Percentiles rank a stretch among this genome's conserved stretches.
Conservation (phyloP, 345 rosid species). For the Capsella bursapastoris region DNA sequence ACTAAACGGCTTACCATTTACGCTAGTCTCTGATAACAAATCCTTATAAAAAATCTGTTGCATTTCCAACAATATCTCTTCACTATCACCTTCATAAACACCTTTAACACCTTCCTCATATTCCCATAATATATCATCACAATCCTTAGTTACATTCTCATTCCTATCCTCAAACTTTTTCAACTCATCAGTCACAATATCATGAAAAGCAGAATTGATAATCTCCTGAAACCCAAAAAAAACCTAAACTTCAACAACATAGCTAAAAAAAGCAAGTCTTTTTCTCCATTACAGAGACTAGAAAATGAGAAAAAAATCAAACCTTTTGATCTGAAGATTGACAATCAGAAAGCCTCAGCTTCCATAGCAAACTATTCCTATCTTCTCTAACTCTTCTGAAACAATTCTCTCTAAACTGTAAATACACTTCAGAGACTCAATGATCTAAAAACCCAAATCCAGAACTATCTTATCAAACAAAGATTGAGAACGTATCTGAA, state of each 20-base stretch:
- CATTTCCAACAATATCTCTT: slow-evolving; percentile 88
- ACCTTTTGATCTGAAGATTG: slow-evolving; percentile 62
- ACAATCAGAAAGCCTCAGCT: slow-evolving; percentile 61
- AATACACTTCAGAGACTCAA: too few relatives aligned
- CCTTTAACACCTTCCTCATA: slow-evolving; percentile 73
- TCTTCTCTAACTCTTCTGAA: slow-evolving; percentile 76
- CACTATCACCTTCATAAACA: slow-evolving; percentile 74
- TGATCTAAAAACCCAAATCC: too few relatives aligned
- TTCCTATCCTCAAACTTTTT: slow-evolving; percentile 54
- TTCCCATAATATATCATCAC: slow-evolving; percentile 77
- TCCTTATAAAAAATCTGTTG: slow-evolving; percentile 87
- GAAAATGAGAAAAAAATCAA: not conserved
- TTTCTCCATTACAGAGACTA: not conserved
- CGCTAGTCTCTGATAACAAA: slow-evolving; percentile 47
- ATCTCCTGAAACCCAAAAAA: slow-evolving; percentile 54
- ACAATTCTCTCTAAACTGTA: slow-evolving; percentile 66
- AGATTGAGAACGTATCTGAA: too few relatives aligned
- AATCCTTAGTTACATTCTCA: slow-evolving; percentile 24
- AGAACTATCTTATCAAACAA: too few relatives aligned
- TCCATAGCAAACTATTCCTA: slow-evolving; percentile 77
- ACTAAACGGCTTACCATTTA: slow-evolving; percentile 45
- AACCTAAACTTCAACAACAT: not conserved
- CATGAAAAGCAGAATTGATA: slow-evolving; percentile 63
- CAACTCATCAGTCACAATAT: slow-evolving; percentile 76
- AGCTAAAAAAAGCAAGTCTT: slow-evolving; percentile 1